Evolutionary conservation across 2,329 filamentous ascomycete genomes (phyloP).

Genomic region (Phialophora expanda): DNA sequence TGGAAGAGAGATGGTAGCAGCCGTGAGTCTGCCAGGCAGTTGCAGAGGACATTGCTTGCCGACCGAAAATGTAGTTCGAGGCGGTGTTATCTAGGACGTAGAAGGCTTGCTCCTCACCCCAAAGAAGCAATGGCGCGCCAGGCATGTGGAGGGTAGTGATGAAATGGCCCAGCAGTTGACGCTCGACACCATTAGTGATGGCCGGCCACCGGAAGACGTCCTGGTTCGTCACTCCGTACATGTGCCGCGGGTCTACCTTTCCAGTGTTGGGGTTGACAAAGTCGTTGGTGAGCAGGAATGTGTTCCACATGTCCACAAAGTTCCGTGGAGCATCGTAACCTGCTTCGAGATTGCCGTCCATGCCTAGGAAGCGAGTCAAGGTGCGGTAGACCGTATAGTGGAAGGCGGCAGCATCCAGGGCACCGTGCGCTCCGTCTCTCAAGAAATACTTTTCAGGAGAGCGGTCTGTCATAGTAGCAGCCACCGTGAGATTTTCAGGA

Average conservation of each 20-base stretch:
- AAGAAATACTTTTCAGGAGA: slow-evolving; percentile 56
- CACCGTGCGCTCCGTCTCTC: slow-evolving; percentile 53
- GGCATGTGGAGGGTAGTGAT: slow-evolving; percentile 65
- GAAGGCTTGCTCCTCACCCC: slow-evolving; percentile 70
- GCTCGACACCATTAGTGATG: slow-evolving; percentile 61
- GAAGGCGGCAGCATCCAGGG: slow-evolving; percentile 65
- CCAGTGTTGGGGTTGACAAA: slow-evolving; percentile 65
- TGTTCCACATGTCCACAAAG: slow-evolving; percentile 62
- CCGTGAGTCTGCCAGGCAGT: slow-evolving; percentile 69
- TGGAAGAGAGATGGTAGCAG: slow-evolving; percentile 63
- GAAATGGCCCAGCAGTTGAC: slow-evolving; percentile 63
- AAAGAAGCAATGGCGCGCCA: slow-evolving; percentile 65
- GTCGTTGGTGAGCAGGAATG: slow-evolving; percentile 64
- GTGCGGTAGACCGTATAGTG: slow-evolving; percentile 69
- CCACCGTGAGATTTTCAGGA: slow-evolving; percentile 55
- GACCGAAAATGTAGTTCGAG: slow-evolving; percentile 68
- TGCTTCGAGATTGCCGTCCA: slow-evolving; percentile 62
- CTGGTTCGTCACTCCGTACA: slow-evolving; percentile 69
- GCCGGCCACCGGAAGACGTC: slow-evolving; percentile 70
- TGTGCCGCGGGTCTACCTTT: slow-evolving; percentile 66
- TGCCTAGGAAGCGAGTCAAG: slow-evolving; percentile 65
- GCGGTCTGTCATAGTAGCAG: slow-evolving; percentile 55
- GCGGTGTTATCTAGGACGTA: slow-evolving; percentile 69
- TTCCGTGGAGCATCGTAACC: slow-evolving; percentile 61
- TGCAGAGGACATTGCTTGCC: slow-evolving; percentile 65